Conservation (phyloP, 305 asterid species). For the Fraxinus albicans region DNA sequence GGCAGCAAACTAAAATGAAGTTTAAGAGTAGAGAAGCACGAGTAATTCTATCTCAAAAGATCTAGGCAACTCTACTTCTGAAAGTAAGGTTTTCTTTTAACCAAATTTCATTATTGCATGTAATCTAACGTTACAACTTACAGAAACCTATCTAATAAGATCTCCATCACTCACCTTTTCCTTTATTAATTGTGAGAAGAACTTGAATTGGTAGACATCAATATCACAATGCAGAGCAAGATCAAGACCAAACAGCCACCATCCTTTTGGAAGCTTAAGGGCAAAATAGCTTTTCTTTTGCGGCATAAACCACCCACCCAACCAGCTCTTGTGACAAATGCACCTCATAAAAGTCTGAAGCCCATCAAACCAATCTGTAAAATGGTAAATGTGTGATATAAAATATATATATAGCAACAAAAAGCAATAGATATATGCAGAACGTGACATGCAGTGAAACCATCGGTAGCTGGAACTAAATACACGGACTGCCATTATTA, state of each 20-base stretch:
- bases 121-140: neutral
- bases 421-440: slow-evolving; percentile 3
- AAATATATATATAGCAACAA: slow-evolving; percentile 14
- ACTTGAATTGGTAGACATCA: slow-evolving; percentile 92
- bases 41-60: neutral
- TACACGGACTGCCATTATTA: slow-evolving; percentile 3
- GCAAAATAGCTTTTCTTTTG: slow-evolving; percentile 98
- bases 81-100: neutral
- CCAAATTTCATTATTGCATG: neutral
- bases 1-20: neutral
- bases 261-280: slow-evolving; percentile 86
- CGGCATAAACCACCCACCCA: slow-evolving; percentile 99
- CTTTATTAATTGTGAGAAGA: slow-evolving; percentile 77
- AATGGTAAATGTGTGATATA: slow-evolving; percentile 17
- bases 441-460: neutral
- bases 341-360: slow-evolving; percentile 97
- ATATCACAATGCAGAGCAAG: slow-evolving; percentile 94
- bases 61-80: neutral
- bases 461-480: neutral
- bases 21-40: neutral
- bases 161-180: slow-evolving; percentile 59
- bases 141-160: neutral
- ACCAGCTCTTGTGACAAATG: slow-evolving; percentile 97
- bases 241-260: slow-evolving; percentile 99
- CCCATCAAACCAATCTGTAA: slow-evolving; percentile 98